Conservation (phyloP, 2,329 filamentous ascomycete genomes). For the Lecanicillium sp. region DNA sequence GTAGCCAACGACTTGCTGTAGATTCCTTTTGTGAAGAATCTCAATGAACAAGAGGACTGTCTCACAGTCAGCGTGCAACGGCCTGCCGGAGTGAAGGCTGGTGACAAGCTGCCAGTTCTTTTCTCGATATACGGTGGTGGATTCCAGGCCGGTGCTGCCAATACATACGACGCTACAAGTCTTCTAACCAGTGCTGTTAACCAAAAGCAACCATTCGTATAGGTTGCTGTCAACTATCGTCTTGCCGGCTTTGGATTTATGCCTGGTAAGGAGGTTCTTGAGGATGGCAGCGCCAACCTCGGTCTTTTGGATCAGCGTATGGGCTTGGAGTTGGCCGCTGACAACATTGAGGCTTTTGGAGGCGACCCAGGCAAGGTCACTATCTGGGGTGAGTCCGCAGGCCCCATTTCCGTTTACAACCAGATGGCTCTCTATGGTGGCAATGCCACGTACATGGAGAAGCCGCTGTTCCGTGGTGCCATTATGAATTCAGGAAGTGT, state of each 20-base stretch:
- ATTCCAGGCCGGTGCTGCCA: slow-evolving; percentile 46
- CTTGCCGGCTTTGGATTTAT: slow-evolving; percentile 69
- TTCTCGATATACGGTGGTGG: slow-evolving; percentile 68
- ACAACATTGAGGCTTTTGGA: slow-evolving; percentile 71
- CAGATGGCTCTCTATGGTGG: slow-evolving; percentile 71
- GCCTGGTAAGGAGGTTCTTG: slow-evolving; percentile 58
- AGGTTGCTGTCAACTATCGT: slow-evolving; percentile 73
- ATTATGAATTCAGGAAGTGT: slow-evolving; percentile 72
- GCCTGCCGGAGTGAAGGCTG: slow-evolving; percentile 45
- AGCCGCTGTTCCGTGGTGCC: slow-evolving; percentile 64
- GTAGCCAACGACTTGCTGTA: slow-evolving; percentile 43
- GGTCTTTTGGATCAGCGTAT: slow-evolving; percentile 67
- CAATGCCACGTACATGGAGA: slow-evolving; percentile 65
- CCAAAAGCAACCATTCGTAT: slow-evolving; percentile 52
- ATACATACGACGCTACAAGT: slow-evolving; percentile 43
- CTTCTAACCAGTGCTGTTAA: slow-evolving; percentile 37
- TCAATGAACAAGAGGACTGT: slow-evolving; percentile 55
- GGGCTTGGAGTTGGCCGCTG: slow-evolving; percentile 67
- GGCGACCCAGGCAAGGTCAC: slow-evolving; percentile 74
- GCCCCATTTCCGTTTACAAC: slow-evolving; percentile 65
- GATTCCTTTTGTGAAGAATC: slow-evolving; percentile 48
- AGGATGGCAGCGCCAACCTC: slow-evolving; percentile 61
- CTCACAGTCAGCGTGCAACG: slow-evolving; percentile 53
- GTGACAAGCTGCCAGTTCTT: slow-evolving; percentile 55
- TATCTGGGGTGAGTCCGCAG: slow-evolving; percentile 69